Percentiles rank a stretch among this genome's conserved stretches.
phyloP scores from a whole-genome alignment of 2,329 filamentous ascomycete genomes.

The Colletotrichum eleusines region DNA sequence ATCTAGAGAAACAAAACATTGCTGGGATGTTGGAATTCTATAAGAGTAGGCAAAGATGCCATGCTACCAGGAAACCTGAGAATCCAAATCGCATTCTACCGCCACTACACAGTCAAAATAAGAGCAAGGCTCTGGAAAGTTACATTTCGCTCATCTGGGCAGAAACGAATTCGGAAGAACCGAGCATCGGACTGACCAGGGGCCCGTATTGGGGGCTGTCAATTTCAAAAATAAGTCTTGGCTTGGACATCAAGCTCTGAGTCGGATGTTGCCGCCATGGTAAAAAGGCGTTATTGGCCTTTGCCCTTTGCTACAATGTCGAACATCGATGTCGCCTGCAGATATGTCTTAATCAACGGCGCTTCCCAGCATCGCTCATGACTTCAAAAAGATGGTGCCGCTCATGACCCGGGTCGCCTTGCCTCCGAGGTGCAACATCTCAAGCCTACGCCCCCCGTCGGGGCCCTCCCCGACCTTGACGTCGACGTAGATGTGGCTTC shows the following conservation, averaged over 20 bases:
- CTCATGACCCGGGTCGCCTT: conserved; percentile 37
- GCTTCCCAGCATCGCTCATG: neutral
- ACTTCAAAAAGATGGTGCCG: conserved; percentile 25
- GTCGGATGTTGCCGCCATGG: too few species aligned
- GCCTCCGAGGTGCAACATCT: conserved; percentile 35
- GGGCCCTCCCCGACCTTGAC: neutral
- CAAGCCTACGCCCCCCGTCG: conserved; percentile 9
- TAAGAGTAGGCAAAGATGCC: neutral
- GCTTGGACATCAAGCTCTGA: too few species aligned
- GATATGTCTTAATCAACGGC: too few species aligned
- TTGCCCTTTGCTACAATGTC: neutral
- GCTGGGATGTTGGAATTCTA: neutral
- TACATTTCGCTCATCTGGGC: neutral
- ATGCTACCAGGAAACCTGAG: neutral
- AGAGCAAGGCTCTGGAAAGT: neutral
- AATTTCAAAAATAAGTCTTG: too few species aligned
- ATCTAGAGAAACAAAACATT: neutral
- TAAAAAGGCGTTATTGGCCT: neutral
- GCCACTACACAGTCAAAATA: neutral
- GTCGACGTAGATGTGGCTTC: conserved; percentile 36
- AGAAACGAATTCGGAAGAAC: neutral
- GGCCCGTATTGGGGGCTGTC: too few species aligned
- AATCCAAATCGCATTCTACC: neutral
- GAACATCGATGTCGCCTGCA: neutral
- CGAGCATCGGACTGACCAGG: neutral